phyloP scores from a whole-genome alignment of 129 eudicot species.

The Glebionis coronaria region DNA sequence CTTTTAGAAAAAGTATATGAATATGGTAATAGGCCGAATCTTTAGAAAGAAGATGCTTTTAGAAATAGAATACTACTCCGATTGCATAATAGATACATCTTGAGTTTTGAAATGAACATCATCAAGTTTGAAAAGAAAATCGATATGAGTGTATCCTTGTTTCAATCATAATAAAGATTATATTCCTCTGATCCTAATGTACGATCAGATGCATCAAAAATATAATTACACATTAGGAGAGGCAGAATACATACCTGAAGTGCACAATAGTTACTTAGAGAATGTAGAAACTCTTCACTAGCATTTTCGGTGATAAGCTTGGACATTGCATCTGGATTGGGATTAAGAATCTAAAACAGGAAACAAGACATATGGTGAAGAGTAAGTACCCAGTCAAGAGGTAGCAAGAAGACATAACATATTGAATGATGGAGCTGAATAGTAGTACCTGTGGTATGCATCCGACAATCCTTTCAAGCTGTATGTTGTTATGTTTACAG shows the following conservation, averaged over 20 bases:
- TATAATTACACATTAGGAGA: slow-evolving; percentile 3
- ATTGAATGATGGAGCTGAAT: slow-evolving; percentile 16
- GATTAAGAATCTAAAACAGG: slow-evolving; percentile 77
- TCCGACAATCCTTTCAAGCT: slow-evolving; percentile 95
- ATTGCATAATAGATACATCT: not conserved
- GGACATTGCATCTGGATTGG: slow-evolving; percentile 99
- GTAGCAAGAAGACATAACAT: slow-evolving; percentile 10
- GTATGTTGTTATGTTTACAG: slow-evolving; percentile 85
- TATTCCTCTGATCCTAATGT: slow-evolving; percentile 2
- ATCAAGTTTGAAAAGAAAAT: not conserved
- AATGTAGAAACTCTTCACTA: slow-evolving; percentile 88
- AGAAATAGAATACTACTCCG: not conserved
- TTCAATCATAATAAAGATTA: not conserved
- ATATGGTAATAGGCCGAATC: too few relatives aligned
- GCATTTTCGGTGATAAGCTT: slow-evolving; percentile 94
- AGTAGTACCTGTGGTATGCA: slow-evolving; percentile 99
- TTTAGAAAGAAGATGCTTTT: too few relatives aligned
- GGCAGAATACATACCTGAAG: slow-evolving; percentile 58
- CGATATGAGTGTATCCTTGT: not conserved
- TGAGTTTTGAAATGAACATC: slow-evolving; percentile 1
- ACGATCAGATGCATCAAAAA: not conserved
- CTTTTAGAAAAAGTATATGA: too few relatives aligned
- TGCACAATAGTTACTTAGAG: slow-evolving; percentile 93
- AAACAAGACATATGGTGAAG: slow-evolving; percentile 10
- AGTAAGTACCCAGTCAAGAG: not conserved